A percentile compares a stretch with the other conserved stretches of the same genome.
phyloP scores from a whole-genome alignment of 768 basidiomycete genomes.

The Podaxis mareebaensis region DNA sequence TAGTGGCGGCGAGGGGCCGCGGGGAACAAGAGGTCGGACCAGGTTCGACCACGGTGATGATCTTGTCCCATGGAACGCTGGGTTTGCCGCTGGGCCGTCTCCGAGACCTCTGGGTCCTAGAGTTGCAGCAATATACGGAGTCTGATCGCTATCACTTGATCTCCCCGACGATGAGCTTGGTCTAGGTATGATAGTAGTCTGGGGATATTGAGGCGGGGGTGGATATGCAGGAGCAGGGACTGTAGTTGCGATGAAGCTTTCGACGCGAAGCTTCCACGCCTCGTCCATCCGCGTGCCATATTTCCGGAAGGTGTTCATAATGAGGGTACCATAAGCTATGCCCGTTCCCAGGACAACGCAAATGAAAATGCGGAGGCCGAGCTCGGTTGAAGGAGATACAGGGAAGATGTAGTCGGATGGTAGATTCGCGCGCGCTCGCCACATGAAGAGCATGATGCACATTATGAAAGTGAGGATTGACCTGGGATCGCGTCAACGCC shows the following conservation, averaged over 20 bases:
- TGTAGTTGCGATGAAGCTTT: conserved; percentile 12
- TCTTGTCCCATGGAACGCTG: not conserved
- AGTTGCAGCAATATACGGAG: not conserved
- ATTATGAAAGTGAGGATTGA: conserved; percentile 31
- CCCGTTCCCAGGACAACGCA: conserved; percentile 52
- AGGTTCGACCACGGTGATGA: not conserved
- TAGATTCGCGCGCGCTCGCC: conserved; percentile 54
- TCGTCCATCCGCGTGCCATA: conserved; percentile 43
- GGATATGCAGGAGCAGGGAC: not conserved
- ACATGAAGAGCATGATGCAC: conserved; percentile 61
- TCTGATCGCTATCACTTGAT: not conserved
- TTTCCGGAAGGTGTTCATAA: conserved; percentile 49
- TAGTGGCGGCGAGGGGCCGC: not conserved
- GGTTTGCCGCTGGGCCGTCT: not conserved
- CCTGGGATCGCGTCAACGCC: not conserved
- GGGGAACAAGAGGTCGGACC: not conserved
- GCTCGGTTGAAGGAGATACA: conserved; percentile 47
- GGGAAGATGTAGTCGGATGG: conserved; percentile 48
- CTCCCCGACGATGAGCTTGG: not conserved
- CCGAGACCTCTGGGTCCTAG: not conserved
- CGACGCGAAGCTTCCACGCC: conserved; percentile 26
- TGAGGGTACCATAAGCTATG: conserved; percentile 49
- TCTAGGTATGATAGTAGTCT: not conserved
- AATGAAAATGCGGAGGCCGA: conserved; percentile 49
- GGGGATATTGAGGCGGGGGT: not conserved